A percentile compares a stretch with the other conserved stretches of the same genome.
Evolutionary conservation across 306 rosid species (phyloP).

Genomic region (Urtica urens): DNA sequence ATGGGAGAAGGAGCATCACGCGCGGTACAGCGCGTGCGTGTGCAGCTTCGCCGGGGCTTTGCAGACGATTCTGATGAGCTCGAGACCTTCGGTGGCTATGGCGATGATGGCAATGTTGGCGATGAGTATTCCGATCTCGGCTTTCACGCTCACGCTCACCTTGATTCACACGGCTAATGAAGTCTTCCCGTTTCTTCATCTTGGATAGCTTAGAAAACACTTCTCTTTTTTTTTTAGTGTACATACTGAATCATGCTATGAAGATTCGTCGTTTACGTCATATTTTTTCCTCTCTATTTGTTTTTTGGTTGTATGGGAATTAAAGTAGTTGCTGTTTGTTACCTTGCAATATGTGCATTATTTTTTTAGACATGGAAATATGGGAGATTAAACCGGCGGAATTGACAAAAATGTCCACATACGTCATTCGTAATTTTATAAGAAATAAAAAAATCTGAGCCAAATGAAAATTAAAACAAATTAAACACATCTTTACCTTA

Average conservation of each 20-base stretch:
- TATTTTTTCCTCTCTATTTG: neutral
- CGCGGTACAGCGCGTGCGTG: slow-evolving; percentile 16
- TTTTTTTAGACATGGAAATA: too few relatives aligned
- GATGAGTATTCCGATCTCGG: slow-evolving; percentile 5
- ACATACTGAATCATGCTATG: neutral
- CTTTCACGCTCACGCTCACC: slow-evolving; percentile 6
- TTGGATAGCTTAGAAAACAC: neutral
- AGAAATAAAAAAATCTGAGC: too few relatives aligned
- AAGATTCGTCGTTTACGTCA: neutral
- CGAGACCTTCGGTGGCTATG: slow-evolving; percentile 25
- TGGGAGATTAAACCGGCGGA: too few relatives aligned
- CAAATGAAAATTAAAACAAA: too few relatives aligned
- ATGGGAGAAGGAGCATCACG: slow-evolving; percentile 24
- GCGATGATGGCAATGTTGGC: slow-evolving; percentile 12
- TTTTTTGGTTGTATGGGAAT: neutral
- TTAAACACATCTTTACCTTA: too few relatives aligned
- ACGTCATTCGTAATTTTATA: too few relatives aligned
- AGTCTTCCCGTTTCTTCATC: slow-evolving; percentile 8
- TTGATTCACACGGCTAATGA: slow-evolving; percentile 16
- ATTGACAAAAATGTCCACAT: too few relatives aligned
- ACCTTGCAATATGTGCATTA: too few relatives aligned
- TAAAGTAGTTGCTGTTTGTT: too few relatives aligned
- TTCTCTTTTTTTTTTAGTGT: neutral
- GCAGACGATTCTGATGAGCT: slow-evolving; percentile 20
- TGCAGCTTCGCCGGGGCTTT: slow-evolving; percentile 16